These are phyloP conservation scores for Rhodocollybia butyracea DNA, from an alignment of 768 basidiomycete species.

Conservation along the genomic window DNA sequence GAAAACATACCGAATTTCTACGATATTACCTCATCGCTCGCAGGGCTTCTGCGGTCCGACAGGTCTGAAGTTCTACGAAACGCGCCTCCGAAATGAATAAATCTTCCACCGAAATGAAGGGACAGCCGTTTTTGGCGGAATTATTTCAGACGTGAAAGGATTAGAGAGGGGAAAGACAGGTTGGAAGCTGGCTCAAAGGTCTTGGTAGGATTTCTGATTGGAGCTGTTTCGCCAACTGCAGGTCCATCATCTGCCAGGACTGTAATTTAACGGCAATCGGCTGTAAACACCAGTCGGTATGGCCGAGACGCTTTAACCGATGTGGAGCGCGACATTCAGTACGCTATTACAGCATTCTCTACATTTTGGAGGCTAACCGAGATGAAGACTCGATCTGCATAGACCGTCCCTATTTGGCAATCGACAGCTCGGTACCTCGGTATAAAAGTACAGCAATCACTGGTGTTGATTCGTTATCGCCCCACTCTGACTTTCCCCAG, in stretches of 20 bases:
- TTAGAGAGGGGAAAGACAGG: not conserved
- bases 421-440: not conserved
- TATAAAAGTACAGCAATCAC: not conserved
- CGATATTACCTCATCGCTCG: not conserved
- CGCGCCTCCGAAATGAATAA: not conserved
- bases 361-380: not conserved
- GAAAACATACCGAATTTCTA: not conserved
- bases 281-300: not conserved
- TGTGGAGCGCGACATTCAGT: constrained; percentile 7
- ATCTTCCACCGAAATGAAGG: not conserved
- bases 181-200: not conserved
- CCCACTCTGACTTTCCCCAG: not conserved
- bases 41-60: not conserved
- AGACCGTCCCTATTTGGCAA: constrained; percentile 1
- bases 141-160: not conserved
- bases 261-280: not conserved
- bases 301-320: not conserved
- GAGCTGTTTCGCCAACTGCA: not conserved
- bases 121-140: not conserved
- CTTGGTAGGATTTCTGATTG: not conserved
- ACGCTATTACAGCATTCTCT: not conserved
- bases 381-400: constrained; percentile 1
- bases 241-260: not conserved
- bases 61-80: not conserved
- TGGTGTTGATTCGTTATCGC: not conserved